Conservation (phyloP, 2,329 filamentous ascomycete species). For the Fusarium transvaalense region DNA sequence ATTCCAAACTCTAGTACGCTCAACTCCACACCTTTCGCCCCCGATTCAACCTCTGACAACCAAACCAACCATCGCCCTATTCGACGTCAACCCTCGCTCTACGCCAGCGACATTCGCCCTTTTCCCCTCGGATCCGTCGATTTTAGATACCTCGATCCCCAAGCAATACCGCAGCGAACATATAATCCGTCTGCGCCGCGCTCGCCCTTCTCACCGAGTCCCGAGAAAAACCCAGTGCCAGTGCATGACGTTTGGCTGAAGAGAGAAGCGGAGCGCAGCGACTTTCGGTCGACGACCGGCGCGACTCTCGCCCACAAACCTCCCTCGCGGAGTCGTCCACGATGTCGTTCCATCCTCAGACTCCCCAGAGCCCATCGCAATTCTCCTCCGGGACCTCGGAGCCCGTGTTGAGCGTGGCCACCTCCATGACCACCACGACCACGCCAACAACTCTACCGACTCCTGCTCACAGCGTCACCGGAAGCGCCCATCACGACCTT, state of each 20-base stretch:
- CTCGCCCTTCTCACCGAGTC: slow-evolving; percentile 36
- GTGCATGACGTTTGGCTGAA: slow-evolving; percentile 51
- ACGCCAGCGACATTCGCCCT: slow-evolving; percentile 44
- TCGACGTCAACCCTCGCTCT: slow-evolving; percentile 46
- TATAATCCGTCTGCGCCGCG: slow-evolving; percentile 35
- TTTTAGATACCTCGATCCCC: slow-evolving; percentile 16
- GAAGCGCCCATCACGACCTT: slow-evolving; percentile 61
- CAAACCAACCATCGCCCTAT: slow-evolving; percentile 41
- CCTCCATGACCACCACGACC: slow-evolving; percentile 64
- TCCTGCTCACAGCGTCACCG: slow-evolving; percentile 73
- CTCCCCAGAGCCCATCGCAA: slow-evolving; percentile 75
- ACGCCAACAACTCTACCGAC: slow-evolving; percentile 69
- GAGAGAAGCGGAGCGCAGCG: slow-evolving; percentile 51
- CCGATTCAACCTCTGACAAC: slow-evolving; percentile 49
- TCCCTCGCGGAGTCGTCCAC: slow-evolving; percentile 57
- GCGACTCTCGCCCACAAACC: slow-evolving; percentile 51
- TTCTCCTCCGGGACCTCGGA: slow-evolving; percentile 68
- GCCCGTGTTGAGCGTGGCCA: slow-evolving; percentile 63
- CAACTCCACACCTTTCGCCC: slow-evolving; percentile 48
- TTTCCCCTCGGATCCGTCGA: slow-evolving; percentile 35
- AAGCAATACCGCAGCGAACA: slow-evolving; percentile 14
- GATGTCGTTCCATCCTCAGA: slow-evolving; percentile 77
- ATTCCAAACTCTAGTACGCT: slow-evolving; percentile 44
- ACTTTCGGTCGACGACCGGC: slow-evolving; percentile 52
- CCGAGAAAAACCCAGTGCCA: slow-evolving; percentile 46